A percentile compares a stretch with the other conserved stretches of the same genome.
phyloP scores from a whole-genome alignment of 768 basidiomycete genomes.

The Lactarius hengduanensis region DNA sequence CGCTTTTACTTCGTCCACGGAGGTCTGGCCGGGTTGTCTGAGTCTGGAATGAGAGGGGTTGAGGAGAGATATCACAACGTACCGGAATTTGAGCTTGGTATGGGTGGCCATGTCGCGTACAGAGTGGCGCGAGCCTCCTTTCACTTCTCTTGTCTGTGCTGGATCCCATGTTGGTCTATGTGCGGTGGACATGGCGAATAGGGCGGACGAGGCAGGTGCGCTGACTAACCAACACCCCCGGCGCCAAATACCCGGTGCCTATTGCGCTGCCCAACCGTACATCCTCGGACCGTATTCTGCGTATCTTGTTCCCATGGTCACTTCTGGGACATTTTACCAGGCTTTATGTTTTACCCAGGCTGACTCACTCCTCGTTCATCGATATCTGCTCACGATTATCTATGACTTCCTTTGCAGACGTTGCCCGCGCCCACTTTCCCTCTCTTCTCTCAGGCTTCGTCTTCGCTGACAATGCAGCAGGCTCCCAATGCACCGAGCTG shows the following conservation, averaged over 20 bases:
- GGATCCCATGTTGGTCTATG: constrained; percentile 98
- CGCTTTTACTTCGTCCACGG: constrained; percentile 66
- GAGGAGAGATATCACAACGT: constrained; percentile 27
- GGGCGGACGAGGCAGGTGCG: background rate
- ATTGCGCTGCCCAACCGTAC: no score
- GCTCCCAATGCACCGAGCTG: constrained; percentile 57
- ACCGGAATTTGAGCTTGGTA: constrained; percentile 98
- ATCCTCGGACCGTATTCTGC: no score
- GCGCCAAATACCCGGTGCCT: no score
- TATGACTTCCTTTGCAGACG: constrained; percentile 35
- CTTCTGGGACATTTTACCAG: background rate
- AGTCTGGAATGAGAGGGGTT: background rate
- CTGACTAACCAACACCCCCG: no score
- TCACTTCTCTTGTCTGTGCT: constrained; percentile 89
- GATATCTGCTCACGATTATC: background rate
- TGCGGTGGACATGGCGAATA: constrained; percentile 60
- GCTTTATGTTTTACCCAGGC: background rate
- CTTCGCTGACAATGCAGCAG: constrained; percentile 77
- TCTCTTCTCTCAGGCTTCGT: constrained; percentile 57
- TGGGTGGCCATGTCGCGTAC: constrained; percentile 92
- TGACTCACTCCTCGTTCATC: background rate
- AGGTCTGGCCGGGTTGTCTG: constrained; percentile 90
- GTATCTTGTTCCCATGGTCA: background rate
- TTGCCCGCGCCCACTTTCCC: constrained; percentile 62
- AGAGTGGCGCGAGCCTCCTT: constrained; percentile 89